phyloP scores from a whole-genome alignment of 805 yeast species.

The Wickerhamomyces alni region DNA sequence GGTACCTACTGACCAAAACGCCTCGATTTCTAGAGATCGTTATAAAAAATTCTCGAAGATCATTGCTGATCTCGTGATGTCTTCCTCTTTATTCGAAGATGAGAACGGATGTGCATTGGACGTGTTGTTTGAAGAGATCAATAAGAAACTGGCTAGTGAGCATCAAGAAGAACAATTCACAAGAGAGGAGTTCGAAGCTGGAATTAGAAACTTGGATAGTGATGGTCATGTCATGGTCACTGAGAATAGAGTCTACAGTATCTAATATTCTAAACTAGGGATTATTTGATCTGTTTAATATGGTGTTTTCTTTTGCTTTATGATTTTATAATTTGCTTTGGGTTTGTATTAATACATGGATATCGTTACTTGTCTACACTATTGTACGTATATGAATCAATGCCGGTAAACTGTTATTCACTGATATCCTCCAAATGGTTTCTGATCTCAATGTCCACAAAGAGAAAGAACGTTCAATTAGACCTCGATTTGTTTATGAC shows the following conservation, averaged over 20 bases:
- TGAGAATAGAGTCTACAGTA: slow-evolving; percentile 41
- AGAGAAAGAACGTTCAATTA: no score
- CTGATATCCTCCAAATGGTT: no score
- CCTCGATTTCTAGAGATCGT: slow-evolving; percentile 42
- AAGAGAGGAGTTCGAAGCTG: slow-evolving; percentile 37
- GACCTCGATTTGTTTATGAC: no score
- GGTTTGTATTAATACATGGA: neutral
- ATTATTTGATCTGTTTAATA: no score
- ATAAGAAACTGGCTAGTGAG: slow-evolving; percentile 34
- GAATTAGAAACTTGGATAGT: slow-evolving; percentile 35
- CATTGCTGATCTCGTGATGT: slow-evolving; percentile 41
- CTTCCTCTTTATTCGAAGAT: slow-evolving; percentile 33
- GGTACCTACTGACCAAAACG: slow-evolving; percentile 19
- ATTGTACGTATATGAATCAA: no score
- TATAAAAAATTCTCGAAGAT: slow-evolving; percentile 38
- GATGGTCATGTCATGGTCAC: slow-evolving; percentile 43
- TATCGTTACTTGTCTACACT: no score
- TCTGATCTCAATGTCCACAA: no score
- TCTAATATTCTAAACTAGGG: no score
- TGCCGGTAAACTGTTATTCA: no score
- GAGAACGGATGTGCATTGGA: slow-evolving; percentile 39
- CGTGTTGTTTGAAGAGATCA: slow-evolving; percentile 33
- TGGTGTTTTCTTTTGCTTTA: no score
- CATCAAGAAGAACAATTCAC: slow-evolving; percentile 38
- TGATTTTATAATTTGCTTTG: neutral